Evolutionary conservation across 345 rosid genomes (phyloP), one percentile per base, ranked within the genome.

Genomic region (Psidium friedrichsthalianum): DNA sequence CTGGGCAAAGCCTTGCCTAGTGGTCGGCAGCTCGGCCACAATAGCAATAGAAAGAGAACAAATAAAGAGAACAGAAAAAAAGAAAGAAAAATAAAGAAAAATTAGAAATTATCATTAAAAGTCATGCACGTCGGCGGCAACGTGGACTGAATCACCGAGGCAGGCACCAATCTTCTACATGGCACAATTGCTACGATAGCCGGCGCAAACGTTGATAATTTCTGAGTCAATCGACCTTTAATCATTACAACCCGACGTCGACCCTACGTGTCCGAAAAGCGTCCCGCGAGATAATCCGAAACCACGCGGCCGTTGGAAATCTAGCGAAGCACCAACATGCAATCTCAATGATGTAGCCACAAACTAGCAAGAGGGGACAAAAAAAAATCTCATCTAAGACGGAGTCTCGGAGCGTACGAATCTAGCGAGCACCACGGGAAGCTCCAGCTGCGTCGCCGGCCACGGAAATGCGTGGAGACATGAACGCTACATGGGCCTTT

Each of bases 151-250:
- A 51, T 11, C 11, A 13, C 12, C 3, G 14, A 51, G 52, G 13
- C 3, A 3, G 52, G 3, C 4, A 3, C 4, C 14, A 11, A 3
- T 51, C 14, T 14, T 51, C 13, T 3, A 51, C 11, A 4, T 51
- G 4, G 14, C 52, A 51, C 1, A 11, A 51, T 11, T 51, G 52
- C 14, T 10, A 11, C 4, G 52, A 51, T 3, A 13, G 14, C 14
- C 1, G 0, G 4, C 4, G 3, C 52, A 1, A 13, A 11, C 4
- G 0, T 51, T 2, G 52, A 11, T 51, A 11, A 51, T 51, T 51
- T 11, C 4, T 3, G 52, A 4, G 14, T 11, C 52, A 5, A 18
- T 9, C 1, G 5, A 2, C 47, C 13, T 5, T 8, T 32, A 24
- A 24, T 36, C 80, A 9, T 8, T 69, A 36, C 3, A 11, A 3